phyloP scores from a whole-genome alignment of 106 monocot genomes.

The Cymbidium sinense region DNA sequence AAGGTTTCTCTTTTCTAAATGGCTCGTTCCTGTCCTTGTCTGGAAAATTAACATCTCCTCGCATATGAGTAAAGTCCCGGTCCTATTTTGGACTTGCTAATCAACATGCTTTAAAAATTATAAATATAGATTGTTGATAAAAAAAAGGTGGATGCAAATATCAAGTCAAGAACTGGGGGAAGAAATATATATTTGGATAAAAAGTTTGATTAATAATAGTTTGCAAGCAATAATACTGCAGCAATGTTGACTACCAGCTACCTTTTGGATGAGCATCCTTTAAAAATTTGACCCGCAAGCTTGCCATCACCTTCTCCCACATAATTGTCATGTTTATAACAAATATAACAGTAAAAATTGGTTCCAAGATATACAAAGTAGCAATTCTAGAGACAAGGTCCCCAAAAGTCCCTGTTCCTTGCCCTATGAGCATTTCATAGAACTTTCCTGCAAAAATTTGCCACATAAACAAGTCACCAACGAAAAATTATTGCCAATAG shows the following conservation, averaged over 20 bases:
- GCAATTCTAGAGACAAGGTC: constrained; percentile 65
- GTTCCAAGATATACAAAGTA: constrained; percentile 73
- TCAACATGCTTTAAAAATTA: no score
- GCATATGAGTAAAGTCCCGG: no score
- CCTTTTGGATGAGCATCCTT: constrained; percentile 89
- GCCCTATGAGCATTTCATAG: constrained; percentile 84
- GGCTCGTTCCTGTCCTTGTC: no score
- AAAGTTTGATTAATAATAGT: no score
- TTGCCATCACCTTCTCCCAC: constrained; percentile 94
- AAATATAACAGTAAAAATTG: constrained; percentile 80
- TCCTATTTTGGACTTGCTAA: no score
- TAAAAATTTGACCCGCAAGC: constrained; percentile 73
- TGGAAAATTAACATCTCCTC: no score
- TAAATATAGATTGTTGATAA: neutral
- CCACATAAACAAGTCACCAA: neutral
- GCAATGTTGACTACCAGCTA: constrained; percentile 9
- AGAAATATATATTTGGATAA: no score
- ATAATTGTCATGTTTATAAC: constrained; percentile 82
- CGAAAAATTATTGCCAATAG: neutral
- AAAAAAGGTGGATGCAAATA: no score
- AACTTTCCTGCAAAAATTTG: constrained; percentile 58
- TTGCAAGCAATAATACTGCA: neutral
- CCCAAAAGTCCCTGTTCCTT: constrained; percentile 66
- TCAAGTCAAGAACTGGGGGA: no score
- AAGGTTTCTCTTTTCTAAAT: no score